Base-by-base conservation (phyloP, 176 grass and related monocot species). In the Ensete ventricosum region DNA sequence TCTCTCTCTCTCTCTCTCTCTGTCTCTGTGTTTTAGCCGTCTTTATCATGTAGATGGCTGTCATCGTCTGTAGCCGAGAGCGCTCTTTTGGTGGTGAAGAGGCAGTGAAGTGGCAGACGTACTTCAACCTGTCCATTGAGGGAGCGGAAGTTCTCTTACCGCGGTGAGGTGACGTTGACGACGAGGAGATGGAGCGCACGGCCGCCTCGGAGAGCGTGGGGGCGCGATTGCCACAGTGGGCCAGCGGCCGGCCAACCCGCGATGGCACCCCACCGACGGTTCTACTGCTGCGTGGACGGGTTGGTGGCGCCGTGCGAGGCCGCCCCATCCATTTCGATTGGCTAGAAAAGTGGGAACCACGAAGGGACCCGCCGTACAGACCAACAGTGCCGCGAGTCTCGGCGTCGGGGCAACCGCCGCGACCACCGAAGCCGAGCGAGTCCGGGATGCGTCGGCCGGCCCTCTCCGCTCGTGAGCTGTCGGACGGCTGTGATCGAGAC, bases 401-500 rank as follows among this genome's bases (percentile, higher is more conserved):
- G 0, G 34, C 5, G 4, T 43, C 5, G 3, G 34, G 4, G 4
- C 34, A 43, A 43, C 4, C 3, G 4, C 52, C 53, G 63, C 24
- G 77, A 24, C 14, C 55, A 29, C 49, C 17, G 49, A 49, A 9
- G 23, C 26, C 25, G 7, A 22, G 60, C 43, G 82, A 64, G 76
- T 65, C 77, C 74, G 73, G 73, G 53, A 12, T 68, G 4, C 34
- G 65, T 77, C 34, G 34, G 34, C 34, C 55, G 17, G 55, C 57
- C 57, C 1, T 60, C 6, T 7, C n/a, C 57, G 16, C 5, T 17
- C 2, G 24, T 68, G 77, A 67, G 76, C 71, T 80, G 83, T 76
- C 83, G 83, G 83, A 85, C 77, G 71, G 76, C 82, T 79, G 51
- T 51, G 76, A 84, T 75, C 72, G 77, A 76, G 72, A 80, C 83